These are phyloP conservation scores for Sclerotinia borealis DNA, from an alignment of 2,329 filamentous ascomycete genomes.

Conservation along the genomic window DNA sequence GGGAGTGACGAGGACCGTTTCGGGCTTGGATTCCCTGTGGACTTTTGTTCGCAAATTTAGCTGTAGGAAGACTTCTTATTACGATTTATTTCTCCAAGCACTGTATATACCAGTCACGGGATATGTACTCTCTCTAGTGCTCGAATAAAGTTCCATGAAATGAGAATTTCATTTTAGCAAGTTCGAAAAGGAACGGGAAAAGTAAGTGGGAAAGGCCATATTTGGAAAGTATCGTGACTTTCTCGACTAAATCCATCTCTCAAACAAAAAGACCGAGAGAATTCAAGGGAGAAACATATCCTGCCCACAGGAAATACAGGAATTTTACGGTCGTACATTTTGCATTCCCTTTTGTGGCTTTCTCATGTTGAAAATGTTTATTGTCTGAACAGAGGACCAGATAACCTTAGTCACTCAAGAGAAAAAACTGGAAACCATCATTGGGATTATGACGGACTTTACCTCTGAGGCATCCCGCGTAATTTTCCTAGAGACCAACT, in stretches of 20 bases:
- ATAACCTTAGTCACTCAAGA: background rate
- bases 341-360: background rate
- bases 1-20: background rate
- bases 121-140: too few relatives aligned
- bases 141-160: too few relatives aligned
- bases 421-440: background rate
- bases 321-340: background rate
- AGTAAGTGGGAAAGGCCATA: background rate
- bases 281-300: background rate
- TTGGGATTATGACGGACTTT: background rate
- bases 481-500: background rate
- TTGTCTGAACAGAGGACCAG: background rate
- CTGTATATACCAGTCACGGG: too few relatives aligned
- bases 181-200: too few relatives aligned
- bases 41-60: too few relatives aligned
- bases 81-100: too few relatives aligned
- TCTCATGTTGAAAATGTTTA: background rate
- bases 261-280: background rate
- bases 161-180: too few relatives aligned
- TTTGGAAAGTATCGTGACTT: background rate
- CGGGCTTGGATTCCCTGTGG: too few relatives aligned
- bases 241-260: background rate
- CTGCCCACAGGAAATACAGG: background rate
- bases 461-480: background rate
- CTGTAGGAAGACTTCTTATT: too few relatives aligned